phyloP scores from a whole-genome alignment of 768 basidiomycete genomes.

The Neoboletus brunneissimus region DNA sequence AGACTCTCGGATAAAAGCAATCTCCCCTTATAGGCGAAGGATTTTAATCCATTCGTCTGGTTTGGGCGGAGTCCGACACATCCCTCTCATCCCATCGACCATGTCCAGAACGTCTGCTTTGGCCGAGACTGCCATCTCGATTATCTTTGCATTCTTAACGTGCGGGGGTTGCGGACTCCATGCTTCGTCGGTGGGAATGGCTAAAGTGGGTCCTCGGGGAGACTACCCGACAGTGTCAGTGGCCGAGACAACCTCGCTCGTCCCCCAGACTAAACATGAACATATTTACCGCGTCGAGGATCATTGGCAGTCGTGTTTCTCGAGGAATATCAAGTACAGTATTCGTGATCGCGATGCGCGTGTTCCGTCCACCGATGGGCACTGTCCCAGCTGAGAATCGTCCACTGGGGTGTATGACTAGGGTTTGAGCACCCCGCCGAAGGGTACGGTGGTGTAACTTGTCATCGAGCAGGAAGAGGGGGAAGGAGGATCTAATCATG shows the following conservation, averaged over 20 bases:
- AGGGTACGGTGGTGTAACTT: background rate
- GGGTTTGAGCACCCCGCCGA: background rate
- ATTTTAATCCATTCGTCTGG: background rate
- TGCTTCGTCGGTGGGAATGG: background rate
- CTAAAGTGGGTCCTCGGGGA: background rate
- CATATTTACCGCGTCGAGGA: background rate
- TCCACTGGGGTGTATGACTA: background rate
- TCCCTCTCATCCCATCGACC: background rate
- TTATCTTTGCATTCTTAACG: background rate
- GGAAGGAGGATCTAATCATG: background rate
- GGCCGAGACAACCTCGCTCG: background rate
- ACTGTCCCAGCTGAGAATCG: background rate
- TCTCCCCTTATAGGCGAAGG: background rate
- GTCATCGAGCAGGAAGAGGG: background rate
- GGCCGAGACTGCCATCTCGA: background rate
- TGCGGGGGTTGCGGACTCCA: slow-evolving; percentile 1
- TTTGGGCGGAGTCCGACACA: background rate
- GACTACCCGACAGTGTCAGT: too few relatives aligned
- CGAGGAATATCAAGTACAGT: background rate
- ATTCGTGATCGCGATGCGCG: background rate
- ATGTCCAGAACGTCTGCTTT: background rate
- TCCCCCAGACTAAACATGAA: background rate
- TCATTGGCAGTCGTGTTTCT: background rate
- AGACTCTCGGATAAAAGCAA: background rate
- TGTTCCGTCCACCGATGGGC: background rate